Evolutionary conservation across 495 filamentous ascomycete species (phyloP).

Genomic region (Emericellopsis terricola): DNA sequence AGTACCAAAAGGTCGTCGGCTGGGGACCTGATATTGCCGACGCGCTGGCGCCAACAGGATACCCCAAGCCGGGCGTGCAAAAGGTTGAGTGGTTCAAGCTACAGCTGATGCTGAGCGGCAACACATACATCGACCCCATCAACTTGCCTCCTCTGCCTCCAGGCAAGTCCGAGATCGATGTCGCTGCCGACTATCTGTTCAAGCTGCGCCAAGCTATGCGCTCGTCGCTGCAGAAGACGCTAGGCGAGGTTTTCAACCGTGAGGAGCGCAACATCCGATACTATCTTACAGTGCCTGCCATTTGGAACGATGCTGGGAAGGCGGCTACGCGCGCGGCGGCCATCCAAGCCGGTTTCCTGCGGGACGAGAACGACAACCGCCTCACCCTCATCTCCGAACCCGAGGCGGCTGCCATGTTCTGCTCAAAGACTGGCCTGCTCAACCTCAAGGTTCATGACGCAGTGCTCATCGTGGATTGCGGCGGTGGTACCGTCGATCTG

Average conservation of each 20-base stretch:
- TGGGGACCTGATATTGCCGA: slow-evolving; percentile 65
- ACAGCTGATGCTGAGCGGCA: slow-evolving; percentile 59
- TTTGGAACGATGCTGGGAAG: slow-evolving; percentile 64
- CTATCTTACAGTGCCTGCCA: slow-evolving; percentile 56
- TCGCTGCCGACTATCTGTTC: slow-evolving; percentile 61
- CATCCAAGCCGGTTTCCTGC: slow-evolving; percentile 56
- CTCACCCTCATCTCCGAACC: slow-evolving; percentile 55
- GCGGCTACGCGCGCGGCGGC: slow-evolving; percentile 53
- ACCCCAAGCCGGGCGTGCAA: slow-evolving; percentile 58
- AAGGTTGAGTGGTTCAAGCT: slow-evolving; percentile 72
- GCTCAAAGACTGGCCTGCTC: slow-evolving; percentile 53
- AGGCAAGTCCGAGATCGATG: slow-evolving; percentile 62
- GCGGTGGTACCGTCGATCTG: slow-evolving; percentile 58
- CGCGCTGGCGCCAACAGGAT: slow-evolving; percentile 53
- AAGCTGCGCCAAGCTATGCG: slow-evolving; percentile 60
- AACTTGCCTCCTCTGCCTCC: slow-evolving; percentile 59
- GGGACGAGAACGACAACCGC: slow-evolving; percentile 59
- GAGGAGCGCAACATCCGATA: slow-evolving; percentile 61
- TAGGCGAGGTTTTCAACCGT: slow-evolving; percentile 58
- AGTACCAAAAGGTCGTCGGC: slow-evolving; percentile 60
- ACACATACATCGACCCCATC: slow-evolving; percentile 65
- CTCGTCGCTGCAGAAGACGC: slow-evolving; percentile 54
- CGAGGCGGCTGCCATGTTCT: slow-evolving; percentile 56
- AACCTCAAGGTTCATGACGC: slow-evolving; percentile 61
- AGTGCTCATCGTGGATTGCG: slow-evolving; percentile 58